Percentiles rank a stretch among this genome's conserved stretches.
phyloP scores from a whole-genome alignment of 2,329 filamentous ascomycete species.

The Aquanectria penicillioides region DNA sequence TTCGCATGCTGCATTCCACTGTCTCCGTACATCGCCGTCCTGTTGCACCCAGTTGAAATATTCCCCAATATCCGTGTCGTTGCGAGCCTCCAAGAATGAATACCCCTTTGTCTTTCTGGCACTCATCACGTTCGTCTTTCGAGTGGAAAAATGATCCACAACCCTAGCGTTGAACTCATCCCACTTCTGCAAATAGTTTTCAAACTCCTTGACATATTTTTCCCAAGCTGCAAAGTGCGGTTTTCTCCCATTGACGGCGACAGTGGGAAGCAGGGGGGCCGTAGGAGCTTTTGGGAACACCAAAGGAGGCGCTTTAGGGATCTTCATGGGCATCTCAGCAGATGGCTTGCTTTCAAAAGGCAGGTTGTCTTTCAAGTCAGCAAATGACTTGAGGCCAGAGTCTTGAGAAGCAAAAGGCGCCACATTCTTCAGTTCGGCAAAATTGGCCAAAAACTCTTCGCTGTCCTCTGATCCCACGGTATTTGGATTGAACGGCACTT shows the following conservation, averaged over 20 bases:
- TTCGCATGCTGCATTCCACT: constrained; percentile 69
- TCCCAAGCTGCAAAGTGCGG: constrained; percentile 56
- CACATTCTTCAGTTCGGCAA: constrained; percentile 65
- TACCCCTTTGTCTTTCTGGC: constrained; percentile 55
- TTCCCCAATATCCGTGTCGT: constrained; percentile 60
- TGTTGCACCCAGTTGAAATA: constrained; percentile 71
- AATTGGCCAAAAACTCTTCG: constrained; percentile 63
- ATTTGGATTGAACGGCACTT: constrained; percentile 46
- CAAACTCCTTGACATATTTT: constrained; percentile 64
- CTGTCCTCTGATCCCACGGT: constrained; percentile 64
- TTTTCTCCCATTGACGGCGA: constrained; percentile 55
- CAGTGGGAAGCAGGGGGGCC: constrained; percentile 59
- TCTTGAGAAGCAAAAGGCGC: constrained; percentile 62
- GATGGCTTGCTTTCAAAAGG: constrained; percentile 66
- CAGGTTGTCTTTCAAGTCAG: constrained; percentile 65
- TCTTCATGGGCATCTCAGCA: constrained; percentile 50
- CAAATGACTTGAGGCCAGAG: constrained; percentile 62
- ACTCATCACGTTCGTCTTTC: constrained; percentile 55
- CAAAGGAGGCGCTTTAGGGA: constrained; percentile 48
- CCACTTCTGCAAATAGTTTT: constrained; percentile 63
- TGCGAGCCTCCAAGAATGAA: constrained; percentile 54
- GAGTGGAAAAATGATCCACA: constrained; percentile 64
- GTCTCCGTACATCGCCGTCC: constrained; percentile 69
- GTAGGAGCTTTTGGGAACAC: constrained; percentile 59
- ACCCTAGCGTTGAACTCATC: constrained; percentile 61